These are phyloP conservation scores for Colletotrichum sp. DNA, from an alignment of 2,329 filamentous ascomycete genomes.

Conservation along the genomic window DNA sequence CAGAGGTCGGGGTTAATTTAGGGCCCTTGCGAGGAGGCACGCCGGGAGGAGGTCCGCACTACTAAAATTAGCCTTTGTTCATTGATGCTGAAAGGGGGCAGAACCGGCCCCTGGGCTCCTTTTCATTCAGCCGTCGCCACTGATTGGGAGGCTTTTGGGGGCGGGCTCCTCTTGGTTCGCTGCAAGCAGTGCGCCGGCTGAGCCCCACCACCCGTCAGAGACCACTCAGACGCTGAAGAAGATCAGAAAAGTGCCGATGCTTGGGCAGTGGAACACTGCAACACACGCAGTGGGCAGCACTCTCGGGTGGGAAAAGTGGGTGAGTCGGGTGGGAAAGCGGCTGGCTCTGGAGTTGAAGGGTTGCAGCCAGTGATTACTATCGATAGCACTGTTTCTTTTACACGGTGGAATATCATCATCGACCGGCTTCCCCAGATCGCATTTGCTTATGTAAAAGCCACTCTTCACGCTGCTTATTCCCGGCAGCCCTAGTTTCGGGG, in stretches of 20 bases:
- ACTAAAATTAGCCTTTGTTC: conserved; percentile 13
- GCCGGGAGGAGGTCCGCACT: not conserved
- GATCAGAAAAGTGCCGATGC: not conserved
- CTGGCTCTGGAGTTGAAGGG: not conserved
- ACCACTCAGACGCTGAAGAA: not conserved
- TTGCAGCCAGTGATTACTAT: not conserved
- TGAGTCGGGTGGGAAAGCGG: not conserved
- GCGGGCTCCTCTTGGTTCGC: not conserved
- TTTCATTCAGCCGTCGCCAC: not conserved
- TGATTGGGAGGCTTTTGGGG: not conserved
- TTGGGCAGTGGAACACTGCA: not conserved
- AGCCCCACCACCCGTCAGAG: not conserved
- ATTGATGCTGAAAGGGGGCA: not conserved
- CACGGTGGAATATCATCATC: conserved; percentile 9
- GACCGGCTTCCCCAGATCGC: conserved; percentile 10
- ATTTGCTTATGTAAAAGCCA: not conserved
- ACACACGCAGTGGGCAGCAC: not conserved
- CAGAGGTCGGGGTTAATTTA: not conserved
- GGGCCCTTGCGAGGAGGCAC: not conserved
- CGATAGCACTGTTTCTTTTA: not conserved
- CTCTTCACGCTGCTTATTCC: not conserved
- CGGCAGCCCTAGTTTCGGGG: not conserved
- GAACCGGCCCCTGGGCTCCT: not conserved
- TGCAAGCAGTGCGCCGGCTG: not conserved
- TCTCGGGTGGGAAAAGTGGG: not conserved